These are phyloP conservation scores for thale cress (Arabidopsis thaliana) DNA, from an alignment of 345 rosid genomes.

Conservation along the genomic window TAIR10.1 NC_003075.7:9963001-9963500, in stretches of 20 bases:
- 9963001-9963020: not conserved
- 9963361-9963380: slow-evolving; percentile 62
- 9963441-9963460: slow-evolving; percentile 44
- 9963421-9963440: slow-evolving; percentile 68
- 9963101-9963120: slow-evolving; percentile 24
- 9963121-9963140: slow-evolving; percentile 18
- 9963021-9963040: not conserved
- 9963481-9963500: slow-evolving; percentile 43
- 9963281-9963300: slow-evolving; percentile 54
- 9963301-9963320: slow-evolving; percentile 62
- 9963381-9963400: slow-evolving; percentile 53
- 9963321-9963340: slow-evolving; percentile 52
- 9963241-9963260: slow-evolving; percentile 47
- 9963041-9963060: not conserved
- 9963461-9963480: slow-evolving; percentile 22
- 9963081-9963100: not conserved
- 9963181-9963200: slow-evolving; percentile 3
- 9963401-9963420: slow-evolving; percentile 71
- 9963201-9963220: not conserved
- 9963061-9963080: slow-evolving; percentile 23
- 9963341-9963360: slow-evolving; percentile 57
- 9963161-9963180: slow-evolving; percentile 36
- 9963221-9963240: slow-evolving; percentile 27
- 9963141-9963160: slow-evolving; percentile 27
- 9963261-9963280: slow-evolving; percentile 39